Evolutionary conservation across 1,284 basidiomycete species (phyloP), one percentile per base, ranked within the genome.

Genomic region (Heimioporus punctisporus): DNA sequence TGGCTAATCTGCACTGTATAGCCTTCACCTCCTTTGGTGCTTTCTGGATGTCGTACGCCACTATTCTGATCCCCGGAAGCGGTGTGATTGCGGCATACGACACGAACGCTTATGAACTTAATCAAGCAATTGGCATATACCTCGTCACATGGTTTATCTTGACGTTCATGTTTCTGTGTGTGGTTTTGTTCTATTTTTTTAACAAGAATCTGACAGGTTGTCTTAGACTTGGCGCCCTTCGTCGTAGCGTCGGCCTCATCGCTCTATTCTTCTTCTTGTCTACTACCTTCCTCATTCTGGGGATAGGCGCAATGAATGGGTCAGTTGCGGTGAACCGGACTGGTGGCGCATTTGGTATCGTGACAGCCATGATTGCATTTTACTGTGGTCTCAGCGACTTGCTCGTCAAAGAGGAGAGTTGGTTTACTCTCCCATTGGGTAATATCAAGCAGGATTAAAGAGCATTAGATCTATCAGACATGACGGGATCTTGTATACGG

Each of bases 11-110:
- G 27, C 2, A n/a, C 45, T 4, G 12, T 6, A 24, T 30, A 80
- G 95, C 92, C 0, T 94, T 95, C 78, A 77, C 86, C 0, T 86
- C 86, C 2, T 95, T 91, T 63, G 93, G 92, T 54, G 86, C 84
- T 2, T 95, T 94, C 78, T 93, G 92, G 92, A 74, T 93, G 72
- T 91, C 89, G 5, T 93, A 84, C 53, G 88, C 81, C 10, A 76
- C 82, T 0, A 81, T 90, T 57, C 72, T 86, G 64, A 80, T 88
- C 56, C 91, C 90, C 23, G 76, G 77, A 37, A 81, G 79, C 6
- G 86, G 84, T 9, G 79, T 96, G 53, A 43, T 71, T 14, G 68
- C 71, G 0, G 81, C 87, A 1, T 91, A 84, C 62, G 54, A 51
- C 0, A 63, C 66, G 6, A 5, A n/a, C 11, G 53, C 62, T 3